Evolutionary conservation across 371 early-diverging fungal species (phyloP), one percentile per base, ranked within the genome.

Genomic region (Actinomortierella ambigua): DNA sequence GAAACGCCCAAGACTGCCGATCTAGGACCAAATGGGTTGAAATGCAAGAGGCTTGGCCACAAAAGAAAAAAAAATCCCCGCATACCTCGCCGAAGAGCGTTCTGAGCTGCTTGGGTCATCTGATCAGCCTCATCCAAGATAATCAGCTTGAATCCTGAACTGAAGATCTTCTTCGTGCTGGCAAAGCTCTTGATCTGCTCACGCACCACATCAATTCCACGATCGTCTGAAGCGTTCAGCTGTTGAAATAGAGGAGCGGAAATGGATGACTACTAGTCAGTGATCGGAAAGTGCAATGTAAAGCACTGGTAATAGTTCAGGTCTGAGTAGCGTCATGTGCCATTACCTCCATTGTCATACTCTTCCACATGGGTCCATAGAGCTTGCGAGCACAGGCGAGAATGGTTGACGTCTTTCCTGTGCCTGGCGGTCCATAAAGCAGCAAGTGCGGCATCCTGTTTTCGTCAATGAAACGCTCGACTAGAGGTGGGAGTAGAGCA

Each of bases 161-260:
- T 92, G 66, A 93, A 94, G 28, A 96, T 91, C 53, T 86, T 93
- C 56, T 89, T 88, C 3, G 96, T 96, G 48, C 94, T 91, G 11
- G 99, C 97, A 92, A 99, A 99, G 61, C 85, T 93, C 78, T 97
- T 99, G 78, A 99, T 98, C 77, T 95, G 94, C 52, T 98, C 94
- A 20, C 99, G 83, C 17, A 99, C 99, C n/a, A 96, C 97, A 65
- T 97, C 97, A 66, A 99, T 98, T 68, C 99, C 99, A 65, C 99
- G 90, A 67, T 99, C 99, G 75, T 99, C 99, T 1, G 97, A 97
- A 0, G 99, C 99, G 79, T 99, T 99, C 52, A 99, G 79, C 88
- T 96, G 77, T 2, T 61, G 7, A 55, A 26, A 48, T 17, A 29
- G 20, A 47, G 22, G 51, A 15, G 22, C 17, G 17, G 22, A 14